phyloP scores from a whole-genome alignment of 2,329 filamentous ascomycete species.

The Pestalotiopsis sp. region DNA sequence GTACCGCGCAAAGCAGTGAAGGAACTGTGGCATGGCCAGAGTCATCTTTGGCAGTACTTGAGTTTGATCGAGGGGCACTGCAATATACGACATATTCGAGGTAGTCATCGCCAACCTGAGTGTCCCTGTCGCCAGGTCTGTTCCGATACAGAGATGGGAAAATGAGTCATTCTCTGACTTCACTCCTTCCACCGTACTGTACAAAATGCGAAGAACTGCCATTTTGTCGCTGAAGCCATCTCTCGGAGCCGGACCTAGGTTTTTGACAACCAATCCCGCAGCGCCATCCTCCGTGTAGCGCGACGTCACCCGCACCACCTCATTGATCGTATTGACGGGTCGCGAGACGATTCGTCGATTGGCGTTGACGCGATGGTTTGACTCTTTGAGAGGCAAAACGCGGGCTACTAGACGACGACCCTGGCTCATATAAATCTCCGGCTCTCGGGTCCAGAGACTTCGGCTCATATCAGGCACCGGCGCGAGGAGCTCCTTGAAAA shows the following conservation, averaged over 20 bases:
- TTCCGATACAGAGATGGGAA: conserved; percentile 37
- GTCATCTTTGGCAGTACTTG: conserved; percentile 15
- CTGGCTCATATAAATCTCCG: conserved; percentile 39
- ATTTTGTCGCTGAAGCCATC: neutral
- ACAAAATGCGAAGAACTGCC: conserved; percentile 34
- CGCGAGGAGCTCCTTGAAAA: conserved; percentile 20
- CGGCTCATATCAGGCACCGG: neutral
- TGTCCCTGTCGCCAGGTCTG: conserved; percentile 25
- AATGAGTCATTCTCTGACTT: conserved; percentile 18
- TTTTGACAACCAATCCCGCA: conserved; percentile 24
- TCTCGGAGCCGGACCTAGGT: neutral
- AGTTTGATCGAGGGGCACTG: conserved; percentile 22
- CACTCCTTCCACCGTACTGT: conserved; percentile 38
- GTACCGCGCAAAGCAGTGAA: conserved; percentile 26
- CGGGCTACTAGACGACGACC: conserved; percentile 39
- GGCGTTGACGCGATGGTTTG: conserved; percentile 42
- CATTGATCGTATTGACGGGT: conserved; percentile 35
- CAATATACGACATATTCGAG: conserved; percentile 37
- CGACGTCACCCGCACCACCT: conserved; percentile 30
- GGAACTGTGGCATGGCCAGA: conserved; percentile 21
- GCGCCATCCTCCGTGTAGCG: conserved; percentile 16
- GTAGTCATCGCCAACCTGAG: conserved; percentile 31
- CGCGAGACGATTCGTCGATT: conserved; percentile 36
- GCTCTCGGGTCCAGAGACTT: conserved; percentile 34
- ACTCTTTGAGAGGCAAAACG: conserved; percentile 38